A percentile compares a stretch with the other conserved stretches of the same genome.
These are phyloP conservation scores for Spiromastix sp. DNA, from an alignment of 2,329 filamentous ascomycete genomes.

Conservation along the genomic window DNA sequence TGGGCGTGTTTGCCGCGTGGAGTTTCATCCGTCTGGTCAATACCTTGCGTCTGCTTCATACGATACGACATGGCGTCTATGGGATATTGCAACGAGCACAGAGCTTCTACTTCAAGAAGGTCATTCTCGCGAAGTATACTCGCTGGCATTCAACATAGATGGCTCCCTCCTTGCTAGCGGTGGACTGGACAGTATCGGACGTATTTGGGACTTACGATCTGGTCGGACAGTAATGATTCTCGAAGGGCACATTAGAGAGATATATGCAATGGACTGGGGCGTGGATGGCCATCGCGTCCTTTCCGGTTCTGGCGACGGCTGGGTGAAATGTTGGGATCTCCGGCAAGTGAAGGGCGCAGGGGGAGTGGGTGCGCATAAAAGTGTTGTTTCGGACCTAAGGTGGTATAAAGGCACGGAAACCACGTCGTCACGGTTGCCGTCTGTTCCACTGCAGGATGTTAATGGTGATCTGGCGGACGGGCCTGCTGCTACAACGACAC, in stretches of 20 bases:
- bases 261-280: constrained; percentile 88
- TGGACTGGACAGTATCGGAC: constrained; percentile 88
- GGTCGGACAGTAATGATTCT: constrained; percentile 93
- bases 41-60: constrained; percentile 90
- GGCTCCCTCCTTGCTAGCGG: constrained; percentile 83
- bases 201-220: constrained; percentile 89
- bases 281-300: constrained; percentile 83
- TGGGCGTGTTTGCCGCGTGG: constrained; percentile 79
- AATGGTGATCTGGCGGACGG: constrained; percentile 27
- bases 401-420: constrained; percentile 89
- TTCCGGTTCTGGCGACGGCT: constrained; percentile 87
- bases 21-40: constrained; percentile 84
- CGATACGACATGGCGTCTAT: constrained; percentile 92
- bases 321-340: constrained; percentile 97
- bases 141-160: constrained; percentile 80
- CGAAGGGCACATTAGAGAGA: constrained; percentile 85
- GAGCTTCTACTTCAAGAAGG: constrained; percentile 87
- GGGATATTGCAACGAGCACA: constrained; percentile 79
- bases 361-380: constrained; percentile 81
- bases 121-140: constrained; percentile 86
- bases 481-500: constrained; percentile 5
- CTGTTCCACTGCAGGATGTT: constrained; percentile 56
- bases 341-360: constrained; percentile 76
- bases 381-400: constrained; percentile 80
- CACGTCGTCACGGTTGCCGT: constrained; percentile 50